These are phyloP conservation scores for Chaetoceros muelleri DNA, from an alignment of 108 stramenopile species.

Conservation along the genomic window DNA sequence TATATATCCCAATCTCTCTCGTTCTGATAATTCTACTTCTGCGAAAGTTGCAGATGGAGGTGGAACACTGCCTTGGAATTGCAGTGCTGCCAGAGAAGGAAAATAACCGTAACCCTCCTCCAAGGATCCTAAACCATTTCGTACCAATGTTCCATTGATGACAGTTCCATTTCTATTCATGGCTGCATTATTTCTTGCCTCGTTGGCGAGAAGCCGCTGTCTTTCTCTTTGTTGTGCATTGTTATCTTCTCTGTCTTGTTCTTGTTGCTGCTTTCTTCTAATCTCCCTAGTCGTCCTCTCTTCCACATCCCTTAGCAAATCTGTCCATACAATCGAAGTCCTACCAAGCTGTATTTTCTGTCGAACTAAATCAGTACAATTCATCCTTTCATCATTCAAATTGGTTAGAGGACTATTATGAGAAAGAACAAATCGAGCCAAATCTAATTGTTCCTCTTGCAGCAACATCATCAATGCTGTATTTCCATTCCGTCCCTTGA, in stretches of 20 bases:
- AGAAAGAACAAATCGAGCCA: not conserved
- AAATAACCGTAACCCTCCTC: not conserved
- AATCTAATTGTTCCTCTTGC: not conserved
- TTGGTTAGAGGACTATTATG: not conserved
- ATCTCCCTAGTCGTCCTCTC: not conserved
- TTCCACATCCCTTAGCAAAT: not conserved
- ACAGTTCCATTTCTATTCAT: too few species aligned
- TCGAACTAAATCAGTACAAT: not conserved
- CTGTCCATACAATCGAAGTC: not conserved
- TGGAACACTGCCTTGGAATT: not conserved
- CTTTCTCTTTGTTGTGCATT: not conserved
- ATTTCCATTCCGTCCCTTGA: not conserved
- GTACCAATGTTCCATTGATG: not conserved
- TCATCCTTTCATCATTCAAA: not conserved
- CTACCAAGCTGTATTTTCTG: not conserved
- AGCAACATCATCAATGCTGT: not conserved
- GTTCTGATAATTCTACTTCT: not conserved
- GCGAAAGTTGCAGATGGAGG: not conserved
- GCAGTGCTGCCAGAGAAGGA: constrained; percentile 1
- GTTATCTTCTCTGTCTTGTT: not conserved
- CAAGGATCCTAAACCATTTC: not conserved
- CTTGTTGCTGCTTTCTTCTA: not conserved
- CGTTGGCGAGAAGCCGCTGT: not conserved
- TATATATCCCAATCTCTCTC: not conserved
- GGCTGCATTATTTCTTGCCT: not conserved